phyloP scores from a whole-genome alignment of 73 alveolate species.

The Paramecium sexaurelia region DNA sequence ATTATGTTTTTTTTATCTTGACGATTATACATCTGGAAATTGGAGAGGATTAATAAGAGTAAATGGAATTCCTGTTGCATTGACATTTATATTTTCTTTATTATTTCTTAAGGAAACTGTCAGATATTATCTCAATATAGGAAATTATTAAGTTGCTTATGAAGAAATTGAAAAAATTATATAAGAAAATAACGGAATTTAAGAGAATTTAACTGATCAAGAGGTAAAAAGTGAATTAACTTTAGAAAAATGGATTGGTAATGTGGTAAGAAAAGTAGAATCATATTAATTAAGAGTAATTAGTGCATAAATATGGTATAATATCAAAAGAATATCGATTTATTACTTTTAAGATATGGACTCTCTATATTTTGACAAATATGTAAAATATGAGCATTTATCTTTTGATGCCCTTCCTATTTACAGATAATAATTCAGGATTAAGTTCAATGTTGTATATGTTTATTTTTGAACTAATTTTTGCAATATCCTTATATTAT shows the following conservation, averaged over 20 bases:
- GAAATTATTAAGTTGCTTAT: not conserved
- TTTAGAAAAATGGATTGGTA: slow-evolving; percentile 17
- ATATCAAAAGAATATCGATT: slow-evolving; percentile 13
- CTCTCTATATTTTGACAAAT: not conserved
- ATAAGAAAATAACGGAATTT: not conserved
- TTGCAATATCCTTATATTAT: not conserved
- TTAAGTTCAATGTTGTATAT: slow-evolving; percentile 2
- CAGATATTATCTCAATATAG: not conserved
- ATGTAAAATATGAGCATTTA: slow-evolving; percentile 39
- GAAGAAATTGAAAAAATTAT: not conserved
- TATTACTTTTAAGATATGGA: not conserved
- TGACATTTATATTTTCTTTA: not conserved
- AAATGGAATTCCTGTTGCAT: slow-evolving; percentile 1
- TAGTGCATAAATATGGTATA: not conserved
- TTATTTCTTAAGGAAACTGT: slow-evolving; percentile 16
- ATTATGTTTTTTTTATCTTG: slow-evolving; percentile 23
- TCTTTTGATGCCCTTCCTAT: slow-evolving; percentile 38
- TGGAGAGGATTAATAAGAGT: slow-evolving; percentile 48
- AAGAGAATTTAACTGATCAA: not conserved
- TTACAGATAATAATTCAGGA: slow-evolving; percentile 2
- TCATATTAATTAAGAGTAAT: not conserved
- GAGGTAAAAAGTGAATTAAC: not conserved
- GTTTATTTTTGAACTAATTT: not conserved
- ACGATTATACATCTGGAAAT: slow-evolving; percentile 43
- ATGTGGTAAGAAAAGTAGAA: not conserved